Evolutionary conservation across 768 basidiomycete genomes (phyloP), one percentile per base, ranked within the genome.

Genomic region (Serendipita sp.): DNA sequence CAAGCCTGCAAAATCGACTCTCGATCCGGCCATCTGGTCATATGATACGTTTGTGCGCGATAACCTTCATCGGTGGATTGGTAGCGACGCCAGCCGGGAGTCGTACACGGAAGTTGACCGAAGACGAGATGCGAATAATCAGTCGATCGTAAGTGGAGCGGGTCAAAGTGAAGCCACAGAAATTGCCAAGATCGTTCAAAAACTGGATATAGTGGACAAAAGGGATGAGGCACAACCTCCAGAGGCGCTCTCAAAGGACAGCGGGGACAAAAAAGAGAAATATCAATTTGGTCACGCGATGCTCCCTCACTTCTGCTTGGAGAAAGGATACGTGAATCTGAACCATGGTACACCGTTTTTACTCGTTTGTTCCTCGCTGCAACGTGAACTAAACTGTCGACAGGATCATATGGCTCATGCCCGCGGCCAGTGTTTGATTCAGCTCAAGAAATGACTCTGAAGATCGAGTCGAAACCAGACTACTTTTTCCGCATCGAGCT

Each of bases 1-100:
- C 56, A 60, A 60, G 32, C 74, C 75, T 2, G 71, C 74, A 0
- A 28, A 80, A 4, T 68, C 69, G 0, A 66, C 73, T 4, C 75
- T 97, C 5, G 76, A 81, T 30, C 76, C 82, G 0, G 76, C 78
- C 35, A 74, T 89, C 3, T 98, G 94, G 94, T 80, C 83, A 0
- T 93, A 86, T 70, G 82, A 84, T n/a, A 81, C 84, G 2, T 96
- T 96, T 70, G 78, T 95, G 35, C 74, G 75, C 70, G 80, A 87
- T 35, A 88, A 83, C 68, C 85, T 88, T 1, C 83, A 82, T 79
- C 86, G 86, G 65, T 94, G 92, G 92, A 79, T 86, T 45, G 83
- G 81, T 7, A 74, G 69, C 3, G 73, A 75, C 18, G 65, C 70
- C 24, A 66, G 70, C 38, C 76, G 77, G 3, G 66, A 70, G 18